Evolutionary conservation across 2,329 filamentous ascomycete genomes (phyloP).

Genomic region (Leptographium galeiforme): DNA sequence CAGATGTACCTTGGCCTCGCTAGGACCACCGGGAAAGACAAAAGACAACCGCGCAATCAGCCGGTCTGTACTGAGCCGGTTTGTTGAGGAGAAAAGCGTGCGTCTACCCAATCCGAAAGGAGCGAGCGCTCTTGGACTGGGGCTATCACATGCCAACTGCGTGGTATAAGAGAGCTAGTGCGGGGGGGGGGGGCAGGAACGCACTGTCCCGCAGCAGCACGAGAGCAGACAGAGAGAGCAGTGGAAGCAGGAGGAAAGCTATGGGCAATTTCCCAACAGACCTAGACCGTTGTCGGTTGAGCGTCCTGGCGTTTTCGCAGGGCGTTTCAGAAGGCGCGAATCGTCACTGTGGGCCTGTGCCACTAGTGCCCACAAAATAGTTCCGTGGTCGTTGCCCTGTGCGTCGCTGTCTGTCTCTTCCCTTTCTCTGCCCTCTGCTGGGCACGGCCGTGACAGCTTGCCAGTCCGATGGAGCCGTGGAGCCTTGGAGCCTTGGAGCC

Average conservation of each 20-base stretch:
- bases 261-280: conserved; percentile 4
- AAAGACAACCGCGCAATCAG: not conserved
- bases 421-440: no score
- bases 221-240: not conserved
- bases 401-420: not conserved
- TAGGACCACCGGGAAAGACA: no score
- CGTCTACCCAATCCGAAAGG: not conserved
- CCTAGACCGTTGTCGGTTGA: not conserved
- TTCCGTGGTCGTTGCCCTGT: not conserved
- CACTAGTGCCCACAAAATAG: not conserved
- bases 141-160: conserved; percentile 9
- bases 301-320: not conserved
- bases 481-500: not conserved
- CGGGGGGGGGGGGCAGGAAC: not conserved
- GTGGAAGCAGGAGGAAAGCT: not conserved
- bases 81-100: conserved; percentile 6
- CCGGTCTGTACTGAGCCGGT: not conserved
- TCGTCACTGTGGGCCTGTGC: not conserved
- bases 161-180: not conserved
- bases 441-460: not conserved
- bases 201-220: not conserved
- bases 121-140: conserved; percentile 2
- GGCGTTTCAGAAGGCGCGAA: not conserved
- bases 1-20: not conserved
- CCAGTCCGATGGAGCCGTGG: not conserved